Conservation (phyloP, 1,284 basidiomycete species). For the Cutaneotrichosporon sp. region DNA sequence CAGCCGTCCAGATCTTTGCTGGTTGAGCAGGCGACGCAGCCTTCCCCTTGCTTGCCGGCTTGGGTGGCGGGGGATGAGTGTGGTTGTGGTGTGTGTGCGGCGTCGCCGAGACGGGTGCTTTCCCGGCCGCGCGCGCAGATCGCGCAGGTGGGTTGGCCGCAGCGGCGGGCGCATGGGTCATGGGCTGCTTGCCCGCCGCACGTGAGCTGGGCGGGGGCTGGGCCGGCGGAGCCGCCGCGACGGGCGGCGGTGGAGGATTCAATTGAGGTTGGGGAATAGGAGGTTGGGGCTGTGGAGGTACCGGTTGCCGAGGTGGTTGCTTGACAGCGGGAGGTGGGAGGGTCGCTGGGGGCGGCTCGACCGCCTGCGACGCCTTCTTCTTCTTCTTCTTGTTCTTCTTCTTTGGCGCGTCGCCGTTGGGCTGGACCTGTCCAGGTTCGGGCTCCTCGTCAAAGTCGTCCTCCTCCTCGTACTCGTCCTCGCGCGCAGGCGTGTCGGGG, state of each 20-base stretch:
- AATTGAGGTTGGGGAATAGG: conserved; percentile 33
- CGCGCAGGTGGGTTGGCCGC: conserved; percentile 51
- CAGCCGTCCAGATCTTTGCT: conserved; percentile 77
- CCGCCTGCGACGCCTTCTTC: conserved; percentile 52
- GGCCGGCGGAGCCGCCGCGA: conserved; percentile 44
- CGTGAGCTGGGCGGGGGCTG: conserved; percentile 63
- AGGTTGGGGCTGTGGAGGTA: conserved; percentile 41
- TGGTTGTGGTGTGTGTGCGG: conserved; percentile 63
- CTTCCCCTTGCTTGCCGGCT: conserved; percentile 45
- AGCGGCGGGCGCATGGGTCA: conserved; percentile 57
- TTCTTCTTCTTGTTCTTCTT: conserved; percentile 61
- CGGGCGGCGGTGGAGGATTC: conserved; percentile 43
- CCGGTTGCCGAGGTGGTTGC: conserved; percentile 41
- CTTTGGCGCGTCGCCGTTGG: conserved; percentile 50
- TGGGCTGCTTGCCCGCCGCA: conserved; percentile 73
- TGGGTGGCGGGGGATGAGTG: conserved; percentile 53
- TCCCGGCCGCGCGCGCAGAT: conserved; percentile 55
- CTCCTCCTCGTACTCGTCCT: conserved; percentile 55
- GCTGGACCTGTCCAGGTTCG: conserved; percentile 27
- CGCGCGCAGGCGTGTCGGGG: conserved; percentile 46
- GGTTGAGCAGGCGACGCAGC: conserved; percentile 38
- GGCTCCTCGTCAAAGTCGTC: conserved; percentile 45
- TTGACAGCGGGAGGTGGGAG: conserved; percentile 42
- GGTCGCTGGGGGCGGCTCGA: conserved; percentile 47
- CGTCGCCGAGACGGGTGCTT: conserved; percentile 59